Conservation (phyloP, 345 rosid genomes). For the Anastatica hierochuntica region DNA sequence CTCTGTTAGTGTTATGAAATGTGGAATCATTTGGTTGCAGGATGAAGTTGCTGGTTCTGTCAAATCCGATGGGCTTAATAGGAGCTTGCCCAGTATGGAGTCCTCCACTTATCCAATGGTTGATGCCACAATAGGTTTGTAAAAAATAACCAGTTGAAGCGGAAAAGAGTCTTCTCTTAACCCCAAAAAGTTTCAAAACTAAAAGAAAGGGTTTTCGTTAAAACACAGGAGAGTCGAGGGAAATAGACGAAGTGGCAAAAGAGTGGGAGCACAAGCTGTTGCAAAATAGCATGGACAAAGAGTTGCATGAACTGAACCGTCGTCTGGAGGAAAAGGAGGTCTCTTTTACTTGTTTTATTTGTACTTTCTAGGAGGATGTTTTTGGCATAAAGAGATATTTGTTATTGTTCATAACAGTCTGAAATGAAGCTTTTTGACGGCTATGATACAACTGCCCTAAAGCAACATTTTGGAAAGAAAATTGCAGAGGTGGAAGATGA, state of each 20-base stretch:
- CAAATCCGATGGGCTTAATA: conserved; percentile 77
- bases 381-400: background rate
- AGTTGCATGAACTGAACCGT: conserved; percentile 76
- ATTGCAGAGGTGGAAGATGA: conserved; percentile 82
- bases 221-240: conserved; percentile 55
- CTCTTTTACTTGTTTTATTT: conserved; percentile 5
- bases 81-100: conserved; percentile 76
- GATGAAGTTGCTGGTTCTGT: conserved; percentile 55
- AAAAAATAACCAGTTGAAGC: background rate
- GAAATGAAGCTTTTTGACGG: conserved; percentile 92
- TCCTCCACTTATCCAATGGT: conserved; percentile 69
- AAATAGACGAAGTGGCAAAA: conserved; percentile 79
- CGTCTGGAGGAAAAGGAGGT: conserved; percentile 98
- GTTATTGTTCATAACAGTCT: conserved; percentile 40
- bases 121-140: conserved; percentile 58
- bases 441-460: conserved; percentile 54
- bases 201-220: conserved; percentile 4
- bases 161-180: background rate
- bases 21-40: conserved; percentile 28
- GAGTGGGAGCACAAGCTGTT: conserved; percentile 97
- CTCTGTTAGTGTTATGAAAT: background rate
- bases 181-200: background rate
- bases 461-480: conserved; percentile 96
- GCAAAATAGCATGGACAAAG: conserved; percentile 89
- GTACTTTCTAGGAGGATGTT: background rate